These are phyloP conservation scores for Fusarium sp. DNA, from an alignment of 2,329 filamentous ascomycete genomes.

Conservation along the genomic window DNA sequence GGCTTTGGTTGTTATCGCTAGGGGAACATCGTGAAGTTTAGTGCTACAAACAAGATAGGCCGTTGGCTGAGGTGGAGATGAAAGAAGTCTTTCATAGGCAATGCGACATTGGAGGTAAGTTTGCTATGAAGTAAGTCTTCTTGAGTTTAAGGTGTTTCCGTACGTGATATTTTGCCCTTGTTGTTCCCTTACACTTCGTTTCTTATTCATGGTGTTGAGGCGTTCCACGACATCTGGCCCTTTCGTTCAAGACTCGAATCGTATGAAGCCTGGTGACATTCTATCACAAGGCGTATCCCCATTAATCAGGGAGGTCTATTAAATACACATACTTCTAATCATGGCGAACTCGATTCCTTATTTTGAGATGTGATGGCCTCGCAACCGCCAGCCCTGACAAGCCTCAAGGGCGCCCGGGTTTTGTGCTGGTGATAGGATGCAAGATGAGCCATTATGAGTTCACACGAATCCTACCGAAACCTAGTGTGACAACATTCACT, in stretches of 20 bases:
- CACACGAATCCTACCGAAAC: neutral
- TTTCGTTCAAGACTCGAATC: neutral
- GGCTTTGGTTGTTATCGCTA: neutral
- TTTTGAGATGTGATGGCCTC: neutral
- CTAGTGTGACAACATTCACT: neutral
- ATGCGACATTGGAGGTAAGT: constrained; percentile 11
- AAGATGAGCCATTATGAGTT: constrained; percentile 8
- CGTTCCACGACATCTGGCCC: neutral
- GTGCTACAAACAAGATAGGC: neutral
- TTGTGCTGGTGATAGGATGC: neutral
- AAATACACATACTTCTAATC: neutral
- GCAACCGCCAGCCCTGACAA: neutral
- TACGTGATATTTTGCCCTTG: constrained; percentile 1
- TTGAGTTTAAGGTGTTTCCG: neutral
- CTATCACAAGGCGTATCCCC: neutral
- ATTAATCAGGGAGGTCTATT: neutral
- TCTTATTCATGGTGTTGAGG: constrained; percentile 12
- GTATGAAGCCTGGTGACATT: neutral
- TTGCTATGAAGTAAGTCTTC: neutral
- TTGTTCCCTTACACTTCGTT: neutral
- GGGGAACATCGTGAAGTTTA: constrained; percentile 4
- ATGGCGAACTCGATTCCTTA: neutral
- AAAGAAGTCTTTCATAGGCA: neutral
- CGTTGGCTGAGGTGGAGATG: constrained; percentile 8
- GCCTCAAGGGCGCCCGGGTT: neutral